Percentiles rank a stretch among this genome's conserved stretches.
These are phyloP conservation scores for Rhizomucor pusillus DNA, from an alignment of 371 early-diverging fungal species.

Conservation along the genomic window DNA sequence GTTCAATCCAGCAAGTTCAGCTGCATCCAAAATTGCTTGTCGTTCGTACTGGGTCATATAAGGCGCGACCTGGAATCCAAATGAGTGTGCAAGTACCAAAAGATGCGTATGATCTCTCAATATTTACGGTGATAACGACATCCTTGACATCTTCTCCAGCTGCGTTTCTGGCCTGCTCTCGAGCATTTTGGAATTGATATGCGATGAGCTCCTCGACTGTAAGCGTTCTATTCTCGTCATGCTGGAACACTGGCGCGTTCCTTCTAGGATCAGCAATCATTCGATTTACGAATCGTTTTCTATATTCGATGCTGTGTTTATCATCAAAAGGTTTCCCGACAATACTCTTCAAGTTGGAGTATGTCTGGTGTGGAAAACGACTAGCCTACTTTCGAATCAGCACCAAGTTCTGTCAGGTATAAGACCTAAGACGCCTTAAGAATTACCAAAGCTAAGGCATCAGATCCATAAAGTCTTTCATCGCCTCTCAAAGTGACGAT, in stretches of 20 bases:
- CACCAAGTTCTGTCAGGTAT: neutral
- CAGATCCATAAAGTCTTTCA: conserved; percentile 86
- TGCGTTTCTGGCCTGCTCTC: conserved; percentile 74
- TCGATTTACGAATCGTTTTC: conserved; percentile 65
- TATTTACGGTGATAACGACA: conserved; percentile 84
- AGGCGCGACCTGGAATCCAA: conserved; percentile 72
- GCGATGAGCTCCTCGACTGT: conserved; percentile 90
- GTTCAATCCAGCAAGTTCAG: conserved; percentile 86
- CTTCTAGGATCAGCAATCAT: conserved; percentile 70
- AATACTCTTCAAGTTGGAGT: conserved; percentile 77
- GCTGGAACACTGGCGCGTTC: conserved; percentile 62
- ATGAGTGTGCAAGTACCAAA: neutral
- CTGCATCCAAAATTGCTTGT: conserved; percentile 92
- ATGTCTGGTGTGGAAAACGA: conserved; percentile 83
- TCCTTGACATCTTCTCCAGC: conserved; percentile 81
- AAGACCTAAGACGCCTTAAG: neutral
- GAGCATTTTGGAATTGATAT: conserved; percentile 89
- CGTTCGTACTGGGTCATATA: conserved; percentile 89
- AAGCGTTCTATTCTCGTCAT: conserved; percentile 50
- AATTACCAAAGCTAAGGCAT: conserved; percentile 76
- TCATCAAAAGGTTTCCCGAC: conserved; percentile 78
- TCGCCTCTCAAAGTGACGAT: conserved; percentile 78
- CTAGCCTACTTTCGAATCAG: conserved; percentile 56
- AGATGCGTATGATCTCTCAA: neutral
- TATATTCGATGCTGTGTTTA: conserved; percentile 64